Conservation (phyloP, 108 stramenopile species). For the Craspedostauros australis region DNA sequence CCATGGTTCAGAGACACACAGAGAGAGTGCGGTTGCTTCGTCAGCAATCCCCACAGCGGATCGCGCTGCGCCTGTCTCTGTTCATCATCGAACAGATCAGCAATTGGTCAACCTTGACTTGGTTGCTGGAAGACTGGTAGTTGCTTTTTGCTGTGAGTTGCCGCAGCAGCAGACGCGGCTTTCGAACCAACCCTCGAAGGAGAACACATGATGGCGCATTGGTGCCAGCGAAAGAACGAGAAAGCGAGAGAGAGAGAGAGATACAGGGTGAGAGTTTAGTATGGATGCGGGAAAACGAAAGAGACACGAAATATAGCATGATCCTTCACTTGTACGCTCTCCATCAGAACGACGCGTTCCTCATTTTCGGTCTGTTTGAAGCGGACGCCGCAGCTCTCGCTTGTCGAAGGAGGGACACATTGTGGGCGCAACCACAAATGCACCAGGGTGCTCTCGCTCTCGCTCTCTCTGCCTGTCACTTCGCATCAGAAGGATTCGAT, state of each 20-base stretch:
- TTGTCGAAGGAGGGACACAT: no score
- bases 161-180: background rate
- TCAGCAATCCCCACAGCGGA: constrained; percentile 93
- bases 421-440: no score
- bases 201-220: no score
- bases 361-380: constrained; percentile 89
- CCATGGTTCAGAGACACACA: background rate
- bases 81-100: constrained; percentile 91
- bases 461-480: no score
- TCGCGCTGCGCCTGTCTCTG: constrained; percentile 93
- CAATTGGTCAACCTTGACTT: constrained; percentile 92
- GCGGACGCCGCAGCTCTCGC: constrained; percentile 83
- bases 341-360: no score
- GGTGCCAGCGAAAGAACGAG: background rate
- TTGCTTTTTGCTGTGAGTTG: constrained; percentile 82
- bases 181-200: background rate
- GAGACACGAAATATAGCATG: no score
- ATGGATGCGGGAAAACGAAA: no score
- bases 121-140: constrained; percentile 75
- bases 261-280: background rate
- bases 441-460: no score
- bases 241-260: background rate
- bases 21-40: constrained; percentile 42
- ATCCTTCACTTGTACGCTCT: constrained; percentile 71
- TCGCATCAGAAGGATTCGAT: no score